phyloP scores from a whole-genome alignment of 1,284 basidiomycete species.

The Sphagnurus paluster region DNA sequence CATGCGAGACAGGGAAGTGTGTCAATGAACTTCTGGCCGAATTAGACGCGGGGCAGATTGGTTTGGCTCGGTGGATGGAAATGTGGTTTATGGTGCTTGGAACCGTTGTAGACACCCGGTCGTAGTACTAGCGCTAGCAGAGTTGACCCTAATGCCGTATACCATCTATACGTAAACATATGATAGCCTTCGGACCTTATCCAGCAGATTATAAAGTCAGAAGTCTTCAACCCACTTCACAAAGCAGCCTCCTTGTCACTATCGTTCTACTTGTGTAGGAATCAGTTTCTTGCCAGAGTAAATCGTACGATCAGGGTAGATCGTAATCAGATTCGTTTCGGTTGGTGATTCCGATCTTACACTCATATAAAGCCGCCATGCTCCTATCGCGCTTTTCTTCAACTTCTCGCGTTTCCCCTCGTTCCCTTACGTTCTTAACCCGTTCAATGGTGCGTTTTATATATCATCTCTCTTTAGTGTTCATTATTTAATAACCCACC shows the following conservation, averaged over 20 bases:
- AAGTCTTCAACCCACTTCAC: conserved; percentile 1
- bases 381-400: conserved; percentile 36
- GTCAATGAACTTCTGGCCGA: conserved; percentile 69
- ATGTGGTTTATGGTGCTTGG: conserved; percentile 75
- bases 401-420: conserved; percentile 37
- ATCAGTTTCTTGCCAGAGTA: conserved; percentile 7
- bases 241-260: conserved; percentile 2
- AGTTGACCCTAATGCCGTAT: too few species aligned
- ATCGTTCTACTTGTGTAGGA: neutral
- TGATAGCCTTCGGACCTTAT: conserved; percentile 31
- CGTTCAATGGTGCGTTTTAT: conserved; percentile 47
- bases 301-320: conserved; percentile 33
- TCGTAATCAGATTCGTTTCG: conserved; percentile 24
- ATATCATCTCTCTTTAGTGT: conserved; percentile 1
- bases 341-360: conserved; percentile 15
- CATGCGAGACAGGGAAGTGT: conserved; percentile 69
- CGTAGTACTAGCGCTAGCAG: conserved; percentile 16
- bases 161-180: conserved; percentile 28
- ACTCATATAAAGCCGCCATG: conserved; percentile 30
- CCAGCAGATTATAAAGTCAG: conserved; percentile 21
- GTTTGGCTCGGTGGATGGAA: conserved; percentile 56
- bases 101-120: conserved; percentile 52
- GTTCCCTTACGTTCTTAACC: conserved; percentile 38
- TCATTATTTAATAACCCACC: conserved; percentile 25
- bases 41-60: conserved; percentile 28